These are phyloP conservation scores for Pestalotiopsis sp. DNA, from an alignment of 2,329 filamentous ascomycete genomes.

Conservation along the genomic window DNA sequence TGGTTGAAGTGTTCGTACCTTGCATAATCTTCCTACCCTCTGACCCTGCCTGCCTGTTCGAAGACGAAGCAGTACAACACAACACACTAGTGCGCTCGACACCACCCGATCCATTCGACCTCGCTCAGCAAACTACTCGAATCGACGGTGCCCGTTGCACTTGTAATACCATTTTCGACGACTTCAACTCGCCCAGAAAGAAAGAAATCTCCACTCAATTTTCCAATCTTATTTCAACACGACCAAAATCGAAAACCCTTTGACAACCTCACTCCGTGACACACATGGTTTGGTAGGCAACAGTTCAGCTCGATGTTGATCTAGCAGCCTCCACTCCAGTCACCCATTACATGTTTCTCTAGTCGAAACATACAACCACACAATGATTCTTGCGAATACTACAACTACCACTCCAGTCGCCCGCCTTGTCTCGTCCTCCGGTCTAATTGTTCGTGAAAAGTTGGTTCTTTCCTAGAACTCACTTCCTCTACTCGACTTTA, in stretches of 20 bases:
- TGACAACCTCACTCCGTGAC: constrained; percentile 18
- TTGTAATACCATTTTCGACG: not conserved
- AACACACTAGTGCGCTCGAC: not conserved
- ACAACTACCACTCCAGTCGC: constrained; percentile 59
- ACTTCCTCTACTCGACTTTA: constrained; percentile 43
- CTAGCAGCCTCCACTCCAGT: constrained; percentile 36
- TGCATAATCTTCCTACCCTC: constrained; percentile 31
- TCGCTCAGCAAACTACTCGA: not conserved
- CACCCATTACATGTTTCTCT: constrained; percentile 30
- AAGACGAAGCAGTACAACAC: constrained; percentile 10
- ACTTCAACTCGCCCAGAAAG: not conserved
- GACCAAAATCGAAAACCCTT: not conserved
- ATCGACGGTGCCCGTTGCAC: not conserved
- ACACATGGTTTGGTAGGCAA: constrained; percentile 26
- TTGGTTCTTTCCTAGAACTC: constrained; percentile 47
- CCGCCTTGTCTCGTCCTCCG: constrained; percentile 63
- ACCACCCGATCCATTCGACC: not conserved
- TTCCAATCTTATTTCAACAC: not conserved
- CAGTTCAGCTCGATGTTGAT: constrained; percentile 33
- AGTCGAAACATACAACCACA: constrained; percentile 39
- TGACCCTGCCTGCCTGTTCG: constrained; percentile 10
- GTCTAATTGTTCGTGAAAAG: constrained; percentile 59
- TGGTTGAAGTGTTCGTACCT: constrained; percentile 32
- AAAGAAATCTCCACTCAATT: not conserved
- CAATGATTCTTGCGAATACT: constrained; percentile 61